phyloP scores from a whole-genome alignment of 148 eudicot species.

The Cornus florida region DNA sequence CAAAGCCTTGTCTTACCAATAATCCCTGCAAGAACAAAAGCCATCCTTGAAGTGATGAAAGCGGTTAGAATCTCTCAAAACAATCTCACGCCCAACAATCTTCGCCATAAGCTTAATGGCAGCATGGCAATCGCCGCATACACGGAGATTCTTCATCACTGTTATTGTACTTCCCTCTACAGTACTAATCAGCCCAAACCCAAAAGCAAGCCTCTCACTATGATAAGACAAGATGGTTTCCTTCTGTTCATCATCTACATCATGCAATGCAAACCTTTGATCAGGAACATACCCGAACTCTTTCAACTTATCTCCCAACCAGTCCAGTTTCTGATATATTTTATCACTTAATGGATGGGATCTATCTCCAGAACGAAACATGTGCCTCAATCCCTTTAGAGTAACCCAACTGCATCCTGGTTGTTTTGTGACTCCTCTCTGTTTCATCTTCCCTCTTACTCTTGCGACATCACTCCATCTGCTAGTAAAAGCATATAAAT shows the following conservation, averaged over 20 bases:
- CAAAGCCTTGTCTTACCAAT: conserved; percentile 23
- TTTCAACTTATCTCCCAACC: conserved; percentile 27
- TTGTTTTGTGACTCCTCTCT: conserved; percentile 39
- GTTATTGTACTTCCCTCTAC: conserved; percentile 29
- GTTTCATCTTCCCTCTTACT: conserved; percentile 49
- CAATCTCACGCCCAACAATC: conserved; percentile 33
- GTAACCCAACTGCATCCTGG: conserved; percentile 65
- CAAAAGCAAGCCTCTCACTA: conserved; percentile 41
- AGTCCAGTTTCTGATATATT: conserved; percentile 19
- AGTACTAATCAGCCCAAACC: conserved; percentile 31
- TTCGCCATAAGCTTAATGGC: conserved; percentile 37
- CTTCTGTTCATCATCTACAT: conserved; percentile 32
- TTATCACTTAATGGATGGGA: conserved; percentile 16
- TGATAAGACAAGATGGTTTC: conserved; percentile 19
- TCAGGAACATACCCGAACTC: conserved; percentile 29
- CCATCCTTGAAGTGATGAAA: conserved; percentile 45
- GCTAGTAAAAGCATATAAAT: conserved; percentile 69
- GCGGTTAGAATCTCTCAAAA: conserved; percentile 41
- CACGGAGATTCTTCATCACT: conserved; percentile 43
- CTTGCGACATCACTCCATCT: conserved; percentile 78
- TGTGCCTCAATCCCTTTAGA: conserved; percentile 18
- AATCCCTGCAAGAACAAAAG: conserved; percentile 38
- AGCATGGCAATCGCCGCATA: conserved; percentile 41
- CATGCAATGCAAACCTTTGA: conserved; percentile 23
- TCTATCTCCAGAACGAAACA: conserved; percentile 17